Conservation (phyloP, 352 stramenopile species). For the Thalassiosira livingstoniorum region DNA sequence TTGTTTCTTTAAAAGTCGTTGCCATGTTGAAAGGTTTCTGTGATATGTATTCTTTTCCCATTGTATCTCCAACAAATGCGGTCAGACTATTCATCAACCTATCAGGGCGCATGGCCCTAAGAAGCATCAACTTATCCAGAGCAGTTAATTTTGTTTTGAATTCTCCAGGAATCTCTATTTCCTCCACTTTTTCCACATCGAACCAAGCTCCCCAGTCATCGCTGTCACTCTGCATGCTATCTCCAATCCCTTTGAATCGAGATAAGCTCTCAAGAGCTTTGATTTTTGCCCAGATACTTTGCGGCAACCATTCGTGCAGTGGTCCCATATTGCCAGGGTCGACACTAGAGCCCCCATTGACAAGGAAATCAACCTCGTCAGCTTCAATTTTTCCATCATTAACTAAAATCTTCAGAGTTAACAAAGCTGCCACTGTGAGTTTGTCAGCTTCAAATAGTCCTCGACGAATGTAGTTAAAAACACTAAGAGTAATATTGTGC, state of each 20-base stretch:
- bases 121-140: slow-evolving; percentile 94
- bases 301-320: slow-evolving; percentile 91
- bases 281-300: slow-evolving; percentile 91
- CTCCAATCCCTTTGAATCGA: slow-evolving; percentile 91
- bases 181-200: slow-evolving; percentile 93
- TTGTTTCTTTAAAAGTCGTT: slow-evolving; percentile 93
- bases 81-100: slow-evolving; percentile 93
- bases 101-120: slow-evolving; percentile 92
- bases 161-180: slow-evolving; percentile 93
- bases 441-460: slow-evolving; percentile 96
- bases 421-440: slow-evolving; percentile 94
- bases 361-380: slow-evolving; percentile 95
- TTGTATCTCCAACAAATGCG: slow-evolving; percentile 92
- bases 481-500: slow-evolving; percentile 92
- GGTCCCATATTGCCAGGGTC: slow-evolving; percentile 83
- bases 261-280: slow-evolving; percentile 91
- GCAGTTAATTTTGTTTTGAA: slow-evolving; percentile 95
- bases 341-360: slow-evolving; percentile 89
- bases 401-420: slow-evolving; percentile 95
- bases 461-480: slow-evolving; percentile 95
- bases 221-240: slow-evolving; percentile 95
- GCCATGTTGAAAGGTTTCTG: slow-evolving; percentile 95
- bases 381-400: slow-evolving; percentile 93
- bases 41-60: slow-evolving; percentile 94
- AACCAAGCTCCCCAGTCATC: slow-evolving; percentile 98